Conservation (phyloP, 1,284 basidiomycete species). For the Tylopilus orsonianus region DNA sequence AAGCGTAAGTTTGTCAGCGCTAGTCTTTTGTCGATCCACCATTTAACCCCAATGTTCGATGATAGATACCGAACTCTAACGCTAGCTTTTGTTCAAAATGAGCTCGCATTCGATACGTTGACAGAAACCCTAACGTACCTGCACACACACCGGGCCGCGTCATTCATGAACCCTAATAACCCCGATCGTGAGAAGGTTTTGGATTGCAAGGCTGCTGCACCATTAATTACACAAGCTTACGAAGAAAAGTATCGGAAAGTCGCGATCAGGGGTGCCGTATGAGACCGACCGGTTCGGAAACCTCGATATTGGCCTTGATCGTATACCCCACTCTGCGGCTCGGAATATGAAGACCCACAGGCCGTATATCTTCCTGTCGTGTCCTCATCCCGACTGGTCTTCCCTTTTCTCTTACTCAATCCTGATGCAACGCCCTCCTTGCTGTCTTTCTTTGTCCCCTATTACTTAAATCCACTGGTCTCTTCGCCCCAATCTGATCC, state of each 20-base stretch:
- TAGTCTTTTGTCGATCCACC: background rate
- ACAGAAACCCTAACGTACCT: constrained; percentile 74
- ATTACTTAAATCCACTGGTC: constrained; percentile 14
- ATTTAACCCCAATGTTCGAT: constrained; percentile 5
- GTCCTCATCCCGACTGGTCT: constrained; percentile 10
- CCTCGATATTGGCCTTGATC: constrained; percentile 7
- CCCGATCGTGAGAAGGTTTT: constrained; percentile 61
- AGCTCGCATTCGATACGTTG: constrained; percentile 81
- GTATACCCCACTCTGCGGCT: constrained; percentile 7
- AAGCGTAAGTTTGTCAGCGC: constrained; percentile 64
- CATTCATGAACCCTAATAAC: constrained; percentile 65
- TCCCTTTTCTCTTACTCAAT: constrained; percentile 15
- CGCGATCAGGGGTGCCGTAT: constrained; percentile 71
- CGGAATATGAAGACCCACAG: constrained; percentile 19
- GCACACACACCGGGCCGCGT: constrained; percentile 62
- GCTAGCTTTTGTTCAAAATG: constrained; percentile 75
- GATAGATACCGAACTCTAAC: constrained; percentile 77
- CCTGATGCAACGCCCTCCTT: constrained; percentile 5
- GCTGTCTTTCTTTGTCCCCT: constrained; percentile 10
- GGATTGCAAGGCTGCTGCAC: constrained; percentile 62
- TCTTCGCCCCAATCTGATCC: constrained; percentile 3
- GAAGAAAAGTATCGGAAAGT: constrained; percentile 79
- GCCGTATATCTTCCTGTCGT: constrained; percentile 14
- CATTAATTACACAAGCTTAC: constrained; percentile 55
- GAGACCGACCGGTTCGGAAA: constrained; percentile 11